A percentile compares a stretch with the other conserved stretches of the same genome.
Evolutionary conservation across 495 filamentous ascomycete species (phyloP).

Genomic region (Penicillium salamii): DNA sequence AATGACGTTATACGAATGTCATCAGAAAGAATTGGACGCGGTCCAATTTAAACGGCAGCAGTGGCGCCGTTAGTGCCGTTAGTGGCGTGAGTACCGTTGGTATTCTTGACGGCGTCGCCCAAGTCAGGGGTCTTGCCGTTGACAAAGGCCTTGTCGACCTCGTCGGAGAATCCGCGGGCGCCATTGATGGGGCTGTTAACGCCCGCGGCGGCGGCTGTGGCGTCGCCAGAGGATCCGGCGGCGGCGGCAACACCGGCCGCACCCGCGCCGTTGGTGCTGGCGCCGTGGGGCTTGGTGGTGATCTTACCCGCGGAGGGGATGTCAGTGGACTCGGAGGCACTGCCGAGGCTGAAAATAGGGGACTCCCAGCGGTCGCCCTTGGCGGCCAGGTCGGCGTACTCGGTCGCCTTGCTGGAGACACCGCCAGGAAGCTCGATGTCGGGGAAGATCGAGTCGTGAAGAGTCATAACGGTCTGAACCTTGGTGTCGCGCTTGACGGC

Average conservation of each 20-base stretch:
- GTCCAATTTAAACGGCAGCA: slow-evolving; percentile 18
- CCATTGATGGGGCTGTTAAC: slow-evolving; percentile 15
- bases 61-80: slow-evolving; percentile 10
- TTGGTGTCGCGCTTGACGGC: slow-evolving; percentile 65
- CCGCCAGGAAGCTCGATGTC: slow-evolving; percentile 84
- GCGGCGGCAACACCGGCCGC: slow-evolving; percentile 7
- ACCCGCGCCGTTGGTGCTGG: slow-evolving; percentile 21
- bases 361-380: slow-evolving; percentile 95
- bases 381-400: slow-evolving; percentile 82
- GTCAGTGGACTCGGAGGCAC: slow-evolving; percentile 65
- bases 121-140: slow-evolving; percentile 22
- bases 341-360: slow-evolving; percentile 87
- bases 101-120: slow-evolving; percentile 15
- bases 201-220: slow-evolving; percentile 6
- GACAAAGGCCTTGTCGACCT: slow-evolving; percentile 54
- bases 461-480: slow-evolving; percentile 71
- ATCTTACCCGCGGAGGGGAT: slow-evolving; percentile 64
- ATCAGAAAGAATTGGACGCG: not conserved
- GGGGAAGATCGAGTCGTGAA: slow-evolving; percentile 88
- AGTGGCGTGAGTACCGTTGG: slow-evolving; percentile 5
- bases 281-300: slow-evolving; percentile 62
- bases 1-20: slow-evolving; percentile 2
- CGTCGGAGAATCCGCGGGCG: slow-evolving; percentile 49
- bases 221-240: slow-evolving; percentile 8
- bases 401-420: slow-evolving; percentile 90